Percentiles rank a stretch among this genome's conserved stretches.
These are phyloP conservation scores for Cubamyces sp. DNA, from an alignment of 768 basidiomycete species.

Conservation along the genomic window DNA sequence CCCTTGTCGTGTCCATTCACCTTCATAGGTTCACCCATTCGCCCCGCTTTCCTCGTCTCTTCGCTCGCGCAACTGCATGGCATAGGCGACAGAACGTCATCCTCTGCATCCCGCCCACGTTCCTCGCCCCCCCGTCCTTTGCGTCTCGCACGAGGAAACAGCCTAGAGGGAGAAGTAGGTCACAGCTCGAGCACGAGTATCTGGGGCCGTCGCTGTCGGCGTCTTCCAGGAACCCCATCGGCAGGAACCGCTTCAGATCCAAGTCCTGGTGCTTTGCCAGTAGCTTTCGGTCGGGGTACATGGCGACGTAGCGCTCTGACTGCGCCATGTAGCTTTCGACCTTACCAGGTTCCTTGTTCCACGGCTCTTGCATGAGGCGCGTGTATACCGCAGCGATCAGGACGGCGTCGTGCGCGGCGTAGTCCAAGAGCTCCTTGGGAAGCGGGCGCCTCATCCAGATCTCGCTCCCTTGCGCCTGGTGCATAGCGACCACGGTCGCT, in stretches of 20 bases:
- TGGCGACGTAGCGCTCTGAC: slow-evolving; percentile 29
- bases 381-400: slow-evolving; percentile 42
- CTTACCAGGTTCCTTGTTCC: slow-evolving; percentile 14
- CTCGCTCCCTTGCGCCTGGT: slow-evolving; percentile 34
- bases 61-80: slow-evolving; percentile 23
- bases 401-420: slow-evolving; percentile 48
- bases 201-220: slow-evolving; percentile 4
- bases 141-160: slow-evolving; percentile 11
- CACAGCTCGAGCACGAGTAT: slow-evolving; percentile 23
- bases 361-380: slow-evolving; percentile 33
- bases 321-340: slow-evolving; percentile 13
- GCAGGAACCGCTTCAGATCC: slow-evolving; percentile 25
- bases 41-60: slow-evolving; percentile 6
- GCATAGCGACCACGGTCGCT: slow-evolving; percentile 44
- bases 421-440: slow-evolving; percentile 39
- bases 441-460: slow-evolving; percentile 45
- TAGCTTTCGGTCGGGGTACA: slow-evolving; percentile 20
- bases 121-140: neutral
- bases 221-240: slow-evolving; percentile 23
- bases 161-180: slow-evolving; percentile 6
- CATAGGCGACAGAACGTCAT: slow-evolving; percentile 27
- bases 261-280: slow-evolving; percentile 12
- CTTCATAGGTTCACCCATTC: slow-evolving; percentile 14
- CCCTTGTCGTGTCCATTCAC: neutral
- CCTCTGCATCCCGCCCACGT: neutral